Evolutionary conservation across 2,329 filamentous ascomycete genomes (phyloP).

Genomic region (Colletotrichum australisinense): DNA sequence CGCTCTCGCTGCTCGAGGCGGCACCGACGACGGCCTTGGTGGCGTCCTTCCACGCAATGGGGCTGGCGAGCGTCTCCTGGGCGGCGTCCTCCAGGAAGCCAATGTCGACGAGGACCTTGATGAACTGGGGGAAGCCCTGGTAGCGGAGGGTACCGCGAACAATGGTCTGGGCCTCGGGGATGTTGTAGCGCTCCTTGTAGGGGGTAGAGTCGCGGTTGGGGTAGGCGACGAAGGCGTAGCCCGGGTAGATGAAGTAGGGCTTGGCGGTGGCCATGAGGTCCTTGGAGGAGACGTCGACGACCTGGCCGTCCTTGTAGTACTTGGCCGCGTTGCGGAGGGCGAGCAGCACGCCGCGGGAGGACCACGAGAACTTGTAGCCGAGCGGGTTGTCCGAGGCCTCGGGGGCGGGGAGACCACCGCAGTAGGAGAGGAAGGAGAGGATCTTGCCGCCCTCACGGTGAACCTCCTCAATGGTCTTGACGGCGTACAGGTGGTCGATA

Average conservation of each 20-base stretch:
- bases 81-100: conserved; percentile 85
- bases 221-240: conserved; percentile 91
- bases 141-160: conserved; percentile 81
- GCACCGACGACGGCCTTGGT: conserved; percentile 82
- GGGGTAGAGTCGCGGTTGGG: conserved; percentile 90
- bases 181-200: conserved; percentile 90
- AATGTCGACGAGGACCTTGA: conserved; percentile 87
- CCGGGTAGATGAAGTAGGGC: conserved; percentile 91
- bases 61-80: conserved; percentile 72
- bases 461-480: conserved; percentile 90
- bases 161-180: conserved; percentile 91
- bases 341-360: conserved; percentile 85
- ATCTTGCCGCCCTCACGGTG: conserved; percentile 90
- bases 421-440: conserved; percentile 83
- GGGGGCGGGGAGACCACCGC: conserved; percentile 79
- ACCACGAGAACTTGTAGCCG: conserved; percentile 92
- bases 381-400: conserved; percentile 89
- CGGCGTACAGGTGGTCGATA: conserved; percentile 81
- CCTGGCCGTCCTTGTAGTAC: conserved; percentile 83
- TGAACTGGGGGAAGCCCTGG: conserved; percentile 89
- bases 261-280: conserved; percentile 90
- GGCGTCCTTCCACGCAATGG: conserved; percentile 86
- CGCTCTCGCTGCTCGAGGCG: conserved; percentile 71
- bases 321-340: conserved; percentile 88
- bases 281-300: conserved; percentile 69